Base-by-base conservation (phyloP, 768 basidiomycete species). In the Scleroderma bovista region DNA sequence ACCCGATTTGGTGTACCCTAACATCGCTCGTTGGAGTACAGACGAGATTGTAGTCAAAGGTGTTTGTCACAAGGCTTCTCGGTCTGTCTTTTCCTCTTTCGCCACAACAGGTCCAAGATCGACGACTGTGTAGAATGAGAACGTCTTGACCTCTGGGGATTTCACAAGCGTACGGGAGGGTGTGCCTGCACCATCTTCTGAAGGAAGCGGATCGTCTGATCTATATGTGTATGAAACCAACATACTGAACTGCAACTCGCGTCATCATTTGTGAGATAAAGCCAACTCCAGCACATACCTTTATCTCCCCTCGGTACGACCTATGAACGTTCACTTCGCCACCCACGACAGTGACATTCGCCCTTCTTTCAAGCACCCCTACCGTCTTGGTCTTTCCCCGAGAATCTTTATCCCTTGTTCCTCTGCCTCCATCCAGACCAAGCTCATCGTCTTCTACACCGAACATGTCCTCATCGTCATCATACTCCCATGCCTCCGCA, bases 401-500 rank as follows among this genome's bases (percentile, higher is more conserved):
- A 36, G 73, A 66, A 23, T 71, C 77, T 57, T 77, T 79, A 6
- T 60, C 72, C 69, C 58, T 77, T 73, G 53, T 68, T 63, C 36
- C 70, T 63, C 53, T 73, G 57, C 60, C 73, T 53, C 33, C 63
- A 53, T 60, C 70, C 57, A 58, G 57, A 11, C 67, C 56, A 48
- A 70, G 57, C 31, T 68, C 70, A 40, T 73, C 73, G 22, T 72
- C 74, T 36, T 71, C 68, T 34, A 66, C 62, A 33, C 78, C 81
- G 58, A 86, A 85, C 87, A 90, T 88, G 39, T 77, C 78, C 31
- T 91, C 93, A 51, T 95, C 93, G 51, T 93, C 93, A 47, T 96
- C 95, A 54, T 93, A 96, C 66, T 98, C 93, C 95, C 95, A 98
- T 31, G 91, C 92, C 64, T 98, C 96, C 16, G 92, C 92, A 61